Conservation (phyloP, 1,139 yeast genomes). For the Debaryomyces robertsiae region DNA sequence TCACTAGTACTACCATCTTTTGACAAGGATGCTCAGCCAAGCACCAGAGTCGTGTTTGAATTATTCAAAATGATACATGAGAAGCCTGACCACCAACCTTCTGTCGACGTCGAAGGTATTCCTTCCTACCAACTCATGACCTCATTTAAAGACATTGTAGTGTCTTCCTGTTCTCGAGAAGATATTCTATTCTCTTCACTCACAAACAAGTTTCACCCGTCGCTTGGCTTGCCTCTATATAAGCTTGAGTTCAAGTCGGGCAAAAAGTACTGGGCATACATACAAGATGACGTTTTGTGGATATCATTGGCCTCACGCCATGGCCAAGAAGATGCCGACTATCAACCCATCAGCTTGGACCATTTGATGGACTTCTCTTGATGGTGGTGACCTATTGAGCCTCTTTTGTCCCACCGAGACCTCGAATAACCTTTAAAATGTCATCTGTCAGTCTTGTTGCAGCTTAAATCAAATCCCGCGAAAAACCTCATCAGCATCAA, state of each 20-base stretch:
- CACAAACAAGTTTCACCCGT: conserved; percentile 21
- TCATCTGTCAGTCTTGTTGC: too few relatives aligned
- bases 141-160: conserved; percentile 43
- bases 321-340: conserved; percentile 16
- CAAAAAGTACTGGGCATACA: conserved; percentile 22
- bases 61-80: conserved; percentile 8
- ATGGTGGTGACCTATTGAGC: neutral
- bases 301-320: conserved; percentile 13
- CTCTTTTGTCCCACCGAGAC: neutral
- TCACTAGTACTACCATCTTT: conserved; percentile 21
- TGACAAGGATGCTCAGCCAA: conserved; percentile 17
- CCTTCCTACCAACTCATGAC: conserved; percentile 34
- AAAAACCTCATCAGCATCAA: conserved; percentile 6
- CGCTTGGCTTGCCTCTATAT: conserved; percentile 29
- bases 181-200: conserved; percentile 25
- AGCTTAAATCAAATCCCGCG: too few relatives aligned
- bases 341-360: conserved; percentile 27
- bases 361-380: conserved; percentile 16
- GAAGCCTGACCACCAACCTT: neutral
- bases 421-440: neutral
- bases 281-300: conserved; percentile 41
- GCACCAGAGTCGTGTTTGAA: conserved; percentile 7
- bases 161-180: conserved; percentile 29
- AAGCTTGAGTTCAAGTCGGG: conserved; percentile 17
- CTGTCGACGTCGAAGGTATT: conserved; percentile 27